Base-by-base conservation (phyloP, 2,329 filamentous ascomycete genomes). In the Ophiostoma pallidulum region DNA sequence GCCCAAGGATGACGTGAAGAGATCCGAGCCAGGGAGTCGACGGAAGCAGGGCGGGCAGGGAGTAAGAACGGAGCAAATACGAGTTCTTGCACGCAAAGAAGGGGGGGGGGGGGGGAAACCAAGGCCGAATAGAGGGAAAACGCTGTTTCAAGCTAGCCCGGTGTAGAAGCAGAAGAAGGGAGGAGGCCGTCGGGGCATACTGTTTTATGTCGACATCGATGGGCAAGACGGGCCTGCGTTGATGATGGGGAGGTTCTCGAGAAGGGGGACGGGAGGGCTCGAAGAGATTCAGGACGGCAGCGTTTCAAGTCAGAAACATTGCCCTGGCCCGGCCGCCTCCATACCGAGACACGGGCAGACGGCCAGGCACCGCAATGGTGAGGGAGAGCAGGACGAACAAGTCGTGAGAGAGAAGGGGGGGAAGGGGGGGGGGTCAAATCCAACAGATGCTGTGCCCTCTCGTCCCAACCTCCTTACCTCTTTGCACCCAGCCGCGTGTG, bases 131-230 rank as follows among this genome's bases (percentile, higher is more conserved):
- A 18, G 20, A 28, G 41, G 35, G n/a, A n/a, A 45, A 45, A 32
- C 43, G 31, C 29, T 39, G 43, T 46, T 46, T 39, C 43, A 46
- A 36, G 36, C n/a, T 4, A 3, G 36, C 36, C 36, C 12, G 22
- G 42, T 33, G 32, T 37, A 18, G 31, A n/a, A 8, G 31, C 4
- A 14, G 31, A 32, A 24, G 31, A 31, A 10, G 16, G 16, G 29
- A 22, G 18, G 33, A n/a, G n/a, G n/a, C n/a, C n/a, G n/a, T n/a
- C n/a, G n/a, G n/a, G 33, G 29, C 19, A 22, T 24, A 36, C 8
- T 20, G 35, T 46, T 40, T 46, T 32, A 40, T 40, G 44, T 40
- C 19, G 20, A 46, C 20, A 36, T 46, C 40, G 36, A 31, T 16
- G 24, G 19, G 33, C 8, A 36, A n/a, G n/a, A n/a, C n/a, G n/a